Evolutionary conservation across 495 filamentous ascomycete species (phyloP).

Genomic region (Paragyromitra xinjiangensis): DNA sequence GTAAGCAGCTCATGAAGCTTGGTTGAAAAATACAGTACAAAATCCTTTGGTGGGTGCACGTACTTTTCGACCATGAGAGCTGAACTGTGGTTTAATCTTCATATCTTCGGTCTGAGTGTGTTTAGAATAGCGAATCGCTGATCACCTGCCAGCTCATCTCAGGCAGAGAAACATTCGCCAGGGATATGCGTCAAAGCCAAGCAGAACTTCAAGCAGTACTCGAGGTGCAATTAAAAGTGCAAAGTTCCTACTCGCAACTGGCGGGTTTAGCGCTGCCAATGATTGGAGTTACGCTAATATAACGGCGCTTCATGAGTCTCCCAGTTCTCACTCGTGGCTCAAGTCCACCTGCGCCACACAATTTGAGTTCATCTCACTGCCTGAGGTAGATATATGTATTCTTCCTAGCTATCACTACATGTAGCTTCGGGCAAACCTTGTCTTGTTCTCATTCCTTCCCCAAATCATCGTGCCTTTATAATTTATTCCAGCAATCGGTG

Average conservation of each 20-base stretch:
- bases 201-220: no score
- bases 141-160: no score
- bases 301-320: background rate
- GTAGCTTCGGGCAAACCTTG: no score
- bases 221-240: no score
- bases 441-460: no score
- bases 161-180: no score
- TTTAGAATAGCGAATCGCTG: background rate
- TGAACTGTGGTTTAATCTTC: background rate
- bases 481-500: no score
- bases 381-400: background rate
- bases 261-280: no score
- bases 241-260: no score
- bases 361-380: background rate
- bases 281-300: no score
- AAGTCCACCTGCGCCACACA: background rate
- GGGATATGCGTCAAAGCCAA: no score
- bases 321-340: conserved; percentile 5
- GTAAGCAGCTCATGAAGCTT: background rate
- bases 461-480: no score
- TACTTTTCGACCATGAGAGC: background rate
- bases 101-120: background rate
- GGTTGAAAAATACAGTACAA: background rate
- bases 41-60: background rate
- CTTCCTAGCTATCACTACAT: background rate